Conservation (phyloP, 192 early-diverging fungal species). For the Gryganskiella cystojenkinii region DNA sequence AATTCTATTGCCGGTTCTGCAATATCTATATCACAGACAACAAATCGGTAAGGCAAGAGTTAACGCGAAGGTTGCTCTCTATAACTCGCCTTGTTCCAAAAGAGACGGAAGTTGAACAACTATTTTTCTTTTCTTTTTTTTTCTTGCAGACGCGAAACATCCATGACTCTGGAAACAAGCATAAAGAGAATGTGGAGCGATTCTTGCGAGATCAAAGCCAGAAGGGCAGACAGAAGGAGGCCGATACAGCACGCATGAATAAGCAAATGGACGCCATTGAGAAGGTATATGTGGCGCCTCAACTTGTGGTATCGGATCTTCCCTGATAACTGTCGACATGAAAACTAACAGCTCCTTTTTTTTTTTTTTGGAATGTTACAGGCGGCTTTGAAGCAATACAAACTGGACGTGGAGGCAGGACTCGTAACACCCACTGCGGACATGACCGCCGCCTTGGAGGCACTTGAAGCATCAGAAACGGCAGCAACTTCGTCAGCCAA, state of each 20-base stretch:
- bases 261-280: slow-evolving; percentile 78
- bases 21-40: slow-evolving; percentile 85
- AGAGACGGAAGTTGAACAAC: too few species aligned
- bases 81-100: not conserved
- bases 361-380: slow-evolving; percentile 6
- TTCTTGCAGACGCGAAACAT: slow-evolving; percentile 51
- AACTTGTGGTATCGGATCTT: not conserved
- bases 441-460: not conserved
- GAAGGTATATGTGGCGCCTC: slow-evolving; percentile 23
- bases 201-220: slow-evolving; percentile 72
- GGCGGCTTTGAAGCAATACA: slow-evolving; percentile 58
- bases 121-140: slow-evolving; percentile 1
- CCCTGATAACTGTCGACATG: not conserved
- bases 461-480: not conserved
- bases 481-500: not conserved
- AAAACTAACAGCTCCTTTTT: not conserved
- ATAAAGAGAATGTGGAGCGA: slow-evolving; percentile 85
- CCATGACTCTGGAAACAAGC: slow-evolving; percentile 83
- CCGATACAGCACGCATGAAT: slow-evolving; percentile 54
- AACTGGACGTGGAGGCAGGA: slow-evolving; percentile 51
- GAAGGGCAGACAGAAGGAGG: slow-evolving; percentile 58
- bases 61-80: not conserved
- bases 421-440: slow-evolving; percentile 36
- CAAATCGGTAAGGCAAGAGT: slow-evolving; percentile 80
- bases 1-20: slow-evolving; percentile 90